Evolutionary conservation across 352 stramenopile species (phyloP).

Genomic region (Phytophthora citricola): DNA sequence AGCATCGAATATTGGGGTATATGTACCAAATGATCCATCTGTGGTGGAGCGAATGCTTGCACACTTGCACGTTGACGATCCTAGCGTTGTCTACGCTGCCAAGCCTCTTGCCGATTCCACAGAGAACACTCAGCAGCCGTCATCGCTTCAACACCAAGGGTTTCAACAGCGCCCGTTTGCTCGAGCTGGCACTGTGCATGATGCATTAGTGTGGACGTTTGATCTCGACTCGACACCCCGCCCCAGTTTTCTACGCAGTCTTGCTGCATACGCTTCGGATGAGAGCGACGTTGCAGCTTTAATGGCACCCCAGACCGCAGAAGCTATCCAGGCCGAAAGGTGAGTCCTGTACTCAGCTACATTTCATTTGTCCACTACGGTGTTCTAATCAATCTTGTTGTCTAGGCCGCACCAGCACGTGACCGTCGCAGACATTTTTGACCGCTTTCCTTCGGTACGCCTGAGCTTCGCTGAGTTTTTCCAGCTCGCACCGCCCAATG

Average conservation of each 20-base stretch:
- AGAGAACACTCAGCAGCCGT: slow-evolving; percentile 12
- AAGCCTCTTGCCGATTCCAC: slow-evolving; percentile 20
- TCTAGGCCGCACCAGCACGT: slow-evolving; percentile 43
- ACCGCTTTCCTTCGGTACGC: slow-evolving; percentile 68
- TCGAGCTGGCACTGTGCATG: slow-evolving; percentile 58
- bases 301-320: slow-evolving; percentile 48
- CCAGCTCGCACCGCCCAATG: slow-evolving; percentile 69
- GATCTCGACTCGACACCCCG: slow-evolving; percentile 73
- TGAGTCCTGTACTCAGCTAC: slow-evolving; percentile 14
- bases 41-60: slow-evolving; percentile 61
- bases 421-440: slow-evolving; percentile 71
- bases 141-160: slow-evolving; percentile 21
- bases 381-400: too few relatives aligned
- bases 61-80: slow-evolving; percentile 57
- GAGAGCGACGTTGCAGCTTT: slow-evolving; percentile 57
- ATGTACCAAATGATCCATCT: slow-evolving; percentile 64
- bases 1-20: slow-evolving; percentile 82
- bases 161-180: slow-evolving; percentile 55
- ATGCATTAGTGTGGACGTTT: slow-evolving; percentile 82
- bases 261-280: slow-evolving; percentile 70
- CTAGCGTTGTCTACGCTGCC: slow-evolving; percentile 53
- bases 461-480: slow-evolving; percentile 74
- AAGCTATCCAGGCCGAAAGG: slow-evolving; percentile 54
- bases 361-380: too few relatives aligned
- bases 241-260: slow-evolving; percentile 59